A percentile compares a stretch with the other conserved stretches of the same genome.
phyloP scores from a whole-genome alignment of 169 alveolate species.

The Miamiensis avidus region DNA sequence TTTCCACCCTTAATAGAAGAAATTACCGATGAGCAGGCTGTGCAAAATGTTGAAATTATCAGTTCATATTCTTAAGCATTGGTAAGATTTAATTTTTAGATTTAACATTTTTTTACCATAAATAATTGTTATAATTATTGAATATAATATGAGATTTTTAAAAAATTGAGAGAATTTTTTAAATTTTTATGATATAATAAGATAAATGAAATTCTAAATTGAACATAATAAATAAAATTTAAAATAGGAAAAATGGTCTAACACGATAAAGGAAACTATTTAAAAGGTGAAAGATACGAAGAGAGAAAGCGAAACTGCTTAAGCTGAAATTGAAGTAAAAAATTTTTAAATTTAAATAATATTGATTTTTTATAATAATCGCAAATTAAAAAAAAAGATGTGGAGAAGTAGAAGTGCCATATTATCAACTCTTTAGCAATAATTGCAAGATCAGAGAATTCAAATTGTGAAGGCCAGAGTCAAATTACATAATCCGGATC shows the following conservation, averaged over 20 bases:
- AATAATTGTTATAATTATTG: too few species aligned
- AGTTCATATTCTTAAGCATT: constrained; percentile 19
- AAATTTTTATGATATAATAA: constrained; percentile 37
- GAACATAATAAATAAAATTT: background rate
- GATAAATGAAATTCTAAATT: constrained; percentile 4
- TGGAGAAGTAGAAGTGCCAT: constrained; percentile 22
- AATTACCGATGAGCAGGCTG: constrained; percentile 31
- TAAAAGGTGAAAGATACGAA: constrained; percentile 18
- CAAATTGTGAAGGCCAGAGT: background rate
- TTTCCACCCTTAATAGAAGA: constrained; percentile 28
- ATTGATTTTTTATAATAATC: too few species aligned
- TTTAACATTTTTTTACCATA: background rate
- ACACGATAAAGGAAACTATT: constrained; percentile 21
- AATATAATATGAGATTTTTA: too few species aligned
- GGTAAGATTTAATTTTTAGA: constrained; percentile 34
- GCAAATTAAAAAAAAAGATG: too few species aligned
- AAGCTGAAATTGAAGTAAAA: constrained; percentile 33
- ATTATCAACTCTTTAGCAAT: constrained; percentile 4
- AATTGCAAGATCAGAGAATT: constrained; percentile 2
- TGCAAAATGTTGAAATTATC: constrained; percentile 32
- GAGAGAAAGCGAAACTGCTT: constrained; percentile 7
- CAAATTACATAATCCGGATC: background rate
- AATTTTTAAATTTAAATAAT: too few species aligned
- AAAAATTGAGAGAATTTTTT: constrained; percentile 45
- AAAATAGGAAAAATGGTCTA: constrained; percentile 25